phyloP scores from a whole-genome alignment of 768 basidiomycete genomes.

The Lyophyllum atratum region DNA sequence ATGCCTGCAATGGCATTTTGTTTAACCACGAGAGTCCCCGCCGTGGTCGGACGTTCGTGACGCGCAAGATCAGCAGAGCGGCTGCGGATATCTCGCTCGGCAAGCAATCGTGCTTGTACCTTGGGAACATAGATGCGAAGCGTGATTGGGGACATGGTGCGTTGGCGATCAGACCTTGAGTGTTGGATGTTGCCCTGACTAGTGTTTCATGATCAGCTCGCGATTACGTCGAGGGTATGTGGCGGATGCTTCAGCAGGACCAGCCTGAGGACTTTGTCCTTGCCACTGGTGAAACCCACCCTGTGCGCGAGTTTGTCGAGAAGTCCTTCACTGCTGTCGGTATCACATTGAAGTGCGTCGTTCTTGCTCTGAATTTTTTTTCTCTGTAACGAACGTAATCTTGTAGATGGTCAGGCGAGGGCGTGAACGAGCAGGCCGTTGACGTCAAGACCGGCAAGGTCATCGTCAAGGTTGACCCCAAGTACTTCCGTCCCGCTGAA shows the following conservation, averaged over 20 bases:
- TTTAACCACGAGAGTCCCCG: conserved; percentile 99
- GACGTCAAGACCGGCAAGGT: conserved; percentile 68
- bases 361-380: conserved; percentile 5
- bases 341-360: conserved; percentile 61
- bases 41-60: conserved; percentile 93
- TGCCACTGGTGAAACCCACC: conserved; percentile 95
- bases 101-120: conserved; percentile 88
- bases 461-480: conserved; percentile 82
- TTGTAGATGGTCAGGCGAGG: conserved; percentile 73
- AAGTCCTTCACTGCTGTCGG: conserved; percentile 77
- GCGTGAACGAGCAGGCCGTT: conserved; percentile 77
- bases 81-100: conserved; percentile 90
- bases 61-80: conserved; percentile 90
- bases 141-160: conserved; percentile 98
- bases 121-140: conserved; percentile 92
- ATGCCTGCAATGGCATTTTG: conserved; percentile 93
- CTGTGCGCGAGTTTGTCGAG: conserved; percentile 90
- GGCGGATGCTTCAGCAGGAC: conserved; percentile 92
- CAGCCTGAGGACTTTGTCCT: conserved; percentile 88
- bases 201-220: conserved; percentile 47
- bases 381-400: neutral
- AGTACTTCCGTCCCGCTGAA: conserved; percentile 94
- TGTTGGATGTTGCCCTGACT: neutral
- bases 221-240: conserved; percentile 98
- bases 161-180: conserved; percentile 21